Conservation (phyloP, 2,329 filamentous ascomycete species). For the Alternaria arborescens region DNA sequence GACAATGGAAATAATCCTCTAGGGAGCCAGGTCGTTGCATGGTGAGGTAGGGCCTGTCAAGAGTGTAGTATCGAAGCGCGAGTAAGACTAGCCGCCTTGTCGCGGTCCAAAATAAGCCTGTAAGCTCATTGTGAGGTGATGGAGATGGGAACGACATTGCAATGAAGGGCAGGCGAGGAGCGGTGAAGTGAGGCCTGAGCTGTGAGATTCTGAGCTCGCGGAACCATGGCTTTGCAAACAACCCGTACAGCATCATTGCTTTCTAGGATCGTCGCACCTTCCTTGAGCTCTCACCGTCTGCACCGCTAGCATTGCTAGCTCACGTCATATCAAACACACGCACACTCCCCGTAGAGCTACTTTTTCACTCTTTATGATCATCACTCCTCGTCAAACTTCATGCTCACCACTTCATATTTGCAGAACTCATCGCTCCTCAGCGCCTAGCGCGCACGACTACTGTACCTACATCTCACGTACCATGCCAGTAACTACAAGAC, state of each 20-base stretch:
- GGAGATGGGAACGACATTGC: fast-evolving
- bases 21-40: background rate
- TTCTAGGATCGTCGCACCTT: background rate
- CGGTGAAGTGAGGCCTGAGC: background rate
- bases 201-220: background rate
- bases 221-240: background rate
- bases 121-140: too few relatives aligned
- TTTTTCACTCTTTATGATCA: background rate
- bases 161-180: background rate
- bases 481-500: background rate
- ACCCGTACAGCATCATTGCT: background rate
- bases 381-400: background rate
- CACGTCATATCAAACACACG: background rate
- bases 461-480: background rate
- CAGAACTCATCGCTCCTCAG: background rate
- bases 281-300: background rate
- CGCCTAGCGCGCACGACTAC: background rate
- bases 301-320: background rate
- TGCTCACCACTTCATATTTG: background rate
- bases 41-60: fast-evolving
- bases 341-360: background rate
- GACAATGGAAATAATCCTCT: background rate
- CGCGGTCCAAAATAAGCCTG: too few relatives aligned
- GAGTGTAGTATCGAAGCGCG: too few relatives aligned
- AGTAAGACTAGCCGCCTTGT: too few relatives aligned